Evolutionary conservation across 306 rosid genomes (phyloP).

Genomic region (Pyrus pyrifolia): DNA sequence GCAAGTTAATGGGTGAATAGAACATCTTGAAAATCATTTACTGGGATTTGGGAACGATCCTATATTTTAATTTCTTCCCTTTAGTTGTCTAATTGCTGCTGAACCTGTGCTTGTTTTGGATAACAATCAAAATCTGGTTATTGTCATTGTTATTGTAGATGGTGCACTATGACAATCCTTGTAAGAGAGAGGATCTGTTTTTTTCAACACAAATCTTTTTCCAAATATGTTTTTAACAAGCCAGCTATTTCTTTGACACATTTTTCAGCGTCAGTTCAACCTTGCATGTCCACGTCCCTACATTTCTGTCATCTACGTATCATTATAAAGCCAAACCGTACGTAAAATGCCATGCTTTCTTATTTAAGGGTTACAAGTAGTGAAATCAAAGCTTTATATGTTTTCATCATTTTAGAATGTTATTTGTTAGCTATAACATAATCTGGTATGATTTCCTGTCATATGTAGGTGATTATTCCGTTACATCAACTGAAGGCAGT

Average conservation of each 20-base stretch:
- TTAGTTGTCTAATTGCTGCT: not conserved
- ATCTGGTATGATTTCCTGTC: not conserved
- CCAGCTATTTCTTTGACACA: not conserved
- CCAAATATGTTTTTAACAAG: not conserved
- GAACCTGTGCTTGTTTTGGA: not conserved
- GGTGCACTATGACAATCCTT: not conserved
- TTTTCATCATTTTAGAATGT: not conserved
- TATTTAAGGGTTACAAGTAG: not conserved
- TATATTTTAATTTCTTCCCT: not conserved
- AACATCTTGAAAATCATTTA: not conserved
- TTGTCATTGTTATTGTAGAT: not conserved
- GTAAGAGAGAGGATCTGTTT: not conserved
- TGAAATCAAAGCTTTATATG: not conserved
- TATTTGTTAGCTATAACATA: not conserved
- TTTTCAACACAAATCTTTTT: not conserved
- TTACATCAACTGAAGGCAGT: conserved; percentile 80
- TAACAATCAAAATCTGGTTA: not conserved
- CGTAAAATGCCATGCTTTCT: not conserved
- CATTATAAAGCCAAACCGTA: not conserved
- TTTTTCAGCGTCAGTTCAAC: not conserved
- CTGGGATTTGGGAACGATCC: not conserved
- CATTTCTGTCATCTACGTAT: not conserved
- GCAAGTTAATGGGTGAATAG: not conserved
- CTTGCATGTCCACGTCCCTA: not conserved
- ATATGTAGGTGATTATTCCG: conserved; percentile 73